Percentiles rank a stretch among this genome's conserved stretches.
Conservation (phyloP, 1,284 basidiomycete species). For the Apiotrichum siamense region DNA sequence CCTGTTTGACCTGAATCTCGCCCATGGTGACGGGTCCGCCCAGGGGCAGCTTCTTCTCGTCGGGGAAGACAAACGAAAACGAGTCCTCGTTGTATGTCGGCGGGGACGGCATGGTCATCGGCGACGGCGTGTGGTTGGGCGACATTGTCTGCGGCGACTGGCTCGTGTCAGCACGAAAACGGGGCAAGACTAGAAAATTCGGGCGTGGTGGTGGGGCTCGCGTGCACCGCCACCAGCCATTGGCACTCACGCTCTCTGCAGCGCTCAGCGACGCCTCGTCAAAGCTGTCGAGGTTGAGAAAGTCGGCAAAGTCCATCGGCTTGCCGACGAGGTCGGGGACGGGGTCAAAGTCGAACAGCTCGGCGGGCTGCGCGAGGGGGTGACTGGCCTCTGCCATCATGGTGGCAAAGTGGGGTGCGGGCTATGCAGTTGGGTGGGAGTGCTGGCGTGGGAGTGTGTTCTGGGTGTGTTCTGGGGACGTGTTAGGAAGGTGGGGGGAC, state of each 20-base stretch:
- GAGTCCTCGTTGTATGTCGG: slow-evolving; percentile 23
- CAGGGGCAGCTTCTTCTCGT: slow-evolving; percentile 18
- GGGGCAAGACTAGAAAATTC: neutral
- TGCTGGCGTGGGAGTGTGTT: no score
- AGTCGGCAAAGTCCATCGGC: slow-evolving; percentile 36
- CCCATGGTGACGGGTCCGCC: slow-evolving; percentile 9
- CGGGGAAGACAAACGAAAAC: slow-evolving; percentile 27
- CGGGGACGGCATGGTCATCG: slow-evolving; percentile 20
- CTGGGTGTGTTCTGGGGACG: no score
- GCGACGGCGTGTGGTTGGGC: slow-evolving; percentile 41
- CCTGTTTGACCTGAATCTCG: slow-evolving; percentile 32
- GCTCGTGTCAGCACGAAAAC: slow-evolving; percentile 15
- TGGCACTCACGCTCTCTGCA: slow-evolving; percentile 27
- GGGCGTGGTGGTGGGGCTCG: neutral
- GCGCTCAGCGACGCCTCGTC: slow-evolving; percentile 16
- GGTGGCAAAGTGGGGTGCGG: slow-evolving; percentile 1
- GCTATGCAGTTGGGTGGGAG: neutral
- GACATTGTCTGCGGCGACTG: slow-evolving; percentile 40
- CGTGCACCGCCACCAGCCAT: neutral
- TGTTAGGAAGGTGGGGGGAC: neutral
- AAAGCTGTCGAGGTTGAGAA: slow-evolving; percentile 41
- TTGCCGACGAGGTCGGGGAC: slow-evolving; percentile 34
- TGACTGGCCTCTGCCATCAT: slow-evolving; percentile 10
- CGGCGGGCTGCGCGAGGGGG: slow-evolving; percentile 2
- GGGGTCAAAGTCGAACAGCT: slow-evolving; percentile 21